Conservation (phyloP, 139 green algal species). For the Chlorella sp. region DNA sequence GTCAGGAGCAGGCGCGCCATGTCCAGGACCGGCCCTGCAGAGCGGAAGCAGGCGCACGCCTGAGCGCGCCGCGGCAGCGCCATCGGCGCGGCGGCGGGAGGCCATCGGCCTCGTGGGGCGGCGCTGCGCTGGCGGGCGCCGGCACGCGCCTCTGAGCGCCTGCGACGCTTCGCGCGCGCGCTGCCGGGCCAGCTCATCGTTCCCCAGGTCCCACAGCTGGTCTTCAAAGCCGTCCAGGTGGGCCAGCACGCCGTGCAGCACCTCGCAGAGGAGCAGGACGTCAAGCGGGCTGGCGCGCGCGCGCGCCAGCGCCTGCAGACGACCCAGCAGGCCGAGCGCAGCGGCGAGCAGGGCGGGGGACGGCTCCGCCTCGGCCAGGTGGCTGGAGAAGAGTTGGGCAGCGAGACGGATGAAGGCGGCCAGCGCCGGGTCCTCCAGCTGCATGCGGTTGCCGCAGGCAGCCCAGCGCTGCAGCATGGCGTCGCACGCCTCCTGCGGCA, state of each 20-base stretch:
- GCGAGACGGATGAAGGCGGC: slow-evolving; percentile 18
- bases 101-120: too few species aligned
- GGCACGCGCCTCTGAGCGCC: too few species aligned
- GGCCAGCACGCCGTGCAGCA: slow-evolving; percentile 30
- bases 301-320: not conserved
- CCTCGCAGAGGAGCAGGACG: slow-evolving; percentile 23
- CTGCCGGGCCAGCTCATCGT: not conserved
- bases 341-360: not conserved
- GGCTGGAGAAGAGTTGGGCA: slow-evolving; percentile 1
- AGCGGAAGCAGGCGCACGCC: too few species aligned
- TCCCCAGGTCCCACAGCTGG: slow-evolving; percentile 5
- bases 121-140: too few species aligned
- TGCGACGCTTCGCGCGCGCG: not conserved
- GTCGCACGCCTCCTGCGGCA: not conserved
- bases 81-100: too few species aligned
- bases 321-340: not conserved
- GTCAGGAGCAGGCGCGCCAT: slow-evolving; percentile 13
- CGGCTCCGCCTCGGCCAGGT: slow-evolving; percentile 10
- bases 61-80: too few species aligned
- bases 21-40: slow-evolving; percentile 13
- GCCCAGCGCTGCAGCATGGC: slow-evolving; percentile 23
- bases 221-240: slow-evolving; percentile 22
- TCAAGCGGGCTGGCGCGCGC: slow-evolving; percentile 3
- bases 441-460: not conserved
- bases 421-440: slow-evolving; percentile 7